Percentiles rank a stretch among this genome's conserved stretches.
These are phyloP conservation scores for Fusarium algeriense DNA, from an alignment of 2,329 filamentous ascomycete genomes.

Conservation along the genomic window DNA sequence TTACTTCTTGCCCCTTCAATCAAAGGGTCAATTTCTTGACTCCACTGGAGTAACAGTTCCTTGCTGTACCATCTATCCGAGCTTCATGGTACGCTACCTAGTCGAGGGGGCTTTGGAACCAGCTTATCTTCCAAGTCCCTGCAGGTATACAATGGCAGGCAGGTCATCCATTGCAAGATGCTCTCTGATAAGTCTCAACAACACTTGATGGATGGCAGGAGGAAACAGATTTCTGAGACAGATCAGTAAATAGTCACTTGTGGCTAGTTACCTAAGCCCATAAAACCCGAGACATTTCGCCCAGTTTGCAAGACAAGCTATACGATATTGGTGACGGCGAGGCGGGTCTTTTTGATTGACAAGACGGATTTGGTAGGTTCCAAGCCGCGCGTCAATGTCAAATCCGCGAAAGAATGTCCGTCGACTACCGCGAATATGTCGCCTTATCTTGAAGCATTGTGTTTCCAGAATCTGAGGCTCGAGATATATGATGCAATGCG, in stretches of 20 bases:
- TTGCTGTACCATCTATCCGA: background rate
- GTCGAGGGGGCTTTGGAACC: background rate
- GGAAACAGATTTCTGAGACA: slow-evolving; percentile 2
- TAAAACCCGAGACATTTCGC: slow-evolving; percentile 19
- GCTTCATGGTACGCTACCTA: background rate
- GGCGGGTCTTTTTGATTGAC: background rate
- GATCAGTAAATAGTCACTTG: background rate
- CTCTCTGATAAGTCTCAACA: background rate
- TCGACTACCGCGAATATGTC: background rate
- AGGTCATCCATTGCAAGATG: background rate
- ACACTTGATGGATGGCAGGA: background rate
- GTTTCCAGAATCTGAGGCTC: background rate
- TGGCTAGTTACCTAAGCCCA: background rate
- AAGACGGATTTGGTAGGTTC: background rate
- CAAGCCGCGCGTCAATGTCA: background rate
- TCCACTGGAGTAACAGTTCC: background rate
- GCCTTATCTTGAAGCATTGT: slow-evolving; percentile 1
- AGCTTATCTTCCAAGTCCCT: background rate
- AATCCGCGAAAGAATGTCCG: background rate
- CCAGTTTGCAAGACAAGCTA: slow-evolving; percentile 10
- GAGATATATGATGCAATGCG: background rate
- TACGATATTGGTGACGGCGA: background rate
- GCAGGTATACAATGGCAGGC: background rate
- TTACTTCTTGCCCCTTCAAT: background rate
- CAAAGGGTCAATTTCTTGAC: background rate